Conservation (phyloP, 164 flowering plant species). For the Stephania japonica region DNA sequence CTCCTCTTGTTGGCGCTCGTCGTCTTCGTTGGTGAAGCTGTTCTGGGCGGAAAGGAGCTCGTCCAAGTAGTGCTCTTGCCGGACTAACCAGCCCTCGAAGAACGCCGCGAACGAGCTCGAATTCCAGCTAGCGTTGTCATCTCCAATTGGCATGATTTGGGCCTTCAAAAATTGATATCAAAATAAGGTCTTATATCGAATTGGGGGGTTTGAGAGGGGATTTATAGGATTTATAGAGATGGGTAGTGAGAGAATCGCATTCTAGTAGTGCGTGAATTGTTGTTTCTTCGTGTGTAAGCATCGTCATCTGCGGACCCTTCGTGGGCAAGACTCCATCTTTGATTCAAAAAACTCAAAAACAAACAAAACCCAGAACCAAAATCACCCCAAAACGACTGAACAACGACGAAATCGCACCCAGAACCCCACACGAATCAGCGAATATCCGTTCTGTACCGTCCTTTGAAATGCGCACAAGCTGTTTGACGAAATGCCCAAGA, state of each 20-base stretch:
- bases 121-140: not conserved
- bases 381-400: too few relatives aligned
- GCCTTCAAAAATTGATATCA: too few relatives aligned
- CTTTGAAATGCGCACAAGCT: too few relatives aligned
- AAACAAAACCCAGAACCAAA: too few relatives aligned
- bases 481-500: too few relatives aligned
- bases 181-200: not conserved
- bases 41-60: slow-evolving; percentile 29
- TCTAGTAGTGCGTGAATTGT: not conserved
- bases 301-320: not conserved
- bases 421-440: too few relatives aligned
- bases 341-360: too few relatives aligned
- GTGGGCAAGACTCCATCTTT: too few relatives aligned
- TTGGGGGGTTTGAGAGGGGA: not conserved
- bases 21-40: slow-evolving; percentile 11
- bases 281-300: not conserved
- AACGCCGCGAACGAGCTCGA: slow-evolving; percentile 25
- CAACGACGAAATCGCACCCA: too few relatives aligned
- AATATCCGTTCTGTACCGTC: too few relatives aligned
- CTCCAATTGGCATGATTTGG: not conserved
- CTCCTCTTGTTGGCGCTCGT: slow-evolving; percentile 16
- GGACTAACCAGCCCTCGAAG: slow-evolving; percentile 34
- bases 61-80: slow-evolving; percentile 37
- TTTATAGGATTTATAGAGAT: not conserved
- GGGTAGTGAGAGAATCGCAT: not conserved